A percentile compares a stretch with the other conserved stretches of the same genome.
Conservation (phyloP, 805 yeast species). For the Monosporozyma aquatica region DNA sequence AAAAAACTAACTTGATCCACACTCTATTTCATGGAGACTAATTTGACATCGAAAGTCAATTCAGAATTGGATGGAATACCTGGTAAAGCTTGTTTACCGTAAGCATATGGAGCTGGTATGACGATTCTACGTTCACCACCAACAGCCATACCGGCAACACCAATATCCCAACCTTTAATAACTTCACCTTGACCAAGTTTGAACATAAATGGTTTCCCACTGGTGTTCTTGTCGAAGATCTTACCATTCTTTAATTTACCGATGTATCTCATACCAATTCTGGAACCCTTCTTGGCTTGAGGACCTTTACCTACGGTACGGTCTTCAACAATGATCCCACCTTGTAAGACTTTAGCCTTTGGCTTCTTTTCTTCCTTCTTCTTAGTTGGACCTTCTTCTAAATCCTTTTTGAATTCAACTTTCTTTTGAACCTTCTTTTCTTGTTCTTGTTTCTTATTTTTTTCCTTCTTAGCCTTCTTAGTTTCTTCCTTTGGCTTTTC, state of each 20-base stretch:
- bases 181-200: slow-evolving; percentile 95
- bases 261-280: slow-evolving; percentile 92
- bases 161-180: slow-evolving; percentile 97
- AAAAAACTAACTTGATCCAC: too few species aligned
- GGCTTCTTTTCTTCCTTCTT: slow-evolving; percentile 32
- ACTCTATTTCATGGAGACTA: slow-evolving; percentile 72
- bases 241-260: slow-evolving; percentile 96
- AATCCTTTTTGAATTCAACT: slow-evolving; percentile 81
- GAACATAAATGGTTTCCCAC: slow-evolving; percentile 92
- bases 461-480: slow-evolving; percentile 27
- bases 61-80: slow-evolving; percentile 98
- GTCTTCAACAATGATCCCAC: slow-evolving; percentile 92
- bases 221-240: slow-evolving; percentile 92
- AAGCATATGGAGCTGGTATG: slow-evolving; percentile 93
- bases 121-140: slow-evolving; percentile 98
- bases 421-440: slow-evolving; percentile 45
- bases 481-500: slow-evolving; percentile 17
- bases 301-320: slow-evolving; percentile 83
- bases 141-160: slow-evolving; percentile 97
- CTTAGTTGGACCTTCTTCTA: slow-evolving; percentile 91
- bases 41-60: slow-evolving; percentile 90
- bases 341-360: slow-evolving; percentile 73
- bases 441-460: slow-evolving; percentile 29
- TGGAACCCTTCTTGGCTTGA: slow-evolving; percentile 77
- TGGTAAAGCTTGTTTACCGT: slow-evolving; percentile 88